A percentile compares a stretch with the other conserved stretches of the same genome.
These are phyloP conservation scores for Hemisphaericaspora nanyangensis DNA, from an alignment of 805 yeast genomes.

Conservation along the genomic window DNA sequence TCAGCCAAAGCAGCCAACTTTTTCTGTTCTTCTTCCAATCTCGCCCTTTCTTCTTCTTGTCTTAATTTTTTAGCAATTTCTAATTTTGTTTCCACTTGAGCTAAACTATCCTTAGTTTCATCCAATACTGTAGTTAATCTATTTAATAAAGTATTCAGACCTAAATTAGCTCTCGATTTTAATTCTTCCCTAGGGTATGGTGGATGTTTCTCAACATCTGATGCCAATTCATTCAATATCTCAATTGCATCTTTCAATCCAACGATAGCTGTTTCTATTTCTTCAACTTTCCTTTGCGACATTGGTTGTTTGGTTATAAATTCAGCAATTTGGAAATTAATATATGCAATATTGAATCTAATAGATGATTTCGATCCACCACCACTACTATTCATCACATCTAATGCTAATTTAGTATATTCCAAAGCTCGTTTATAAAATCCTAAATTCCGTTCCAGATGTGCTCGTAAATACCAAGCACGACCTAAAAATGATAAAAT, in stretches of 20 bases:
- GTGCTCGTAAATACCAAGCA: conserved; percentile 80
- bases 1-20: conserved; percentile 41
- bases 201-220: conserved; percentile 51
- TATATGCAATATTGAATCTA: conserved; percentile 76
- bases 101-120: conserved; percentile 69
- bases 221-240: conserved; percentile 54
- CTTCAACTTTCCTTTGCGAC: conserved; percentile 57
- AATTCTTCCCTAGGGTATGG: conserved; percentile 80
- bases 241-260: conserved; percentile 63
- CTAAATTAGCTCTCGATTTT: conserved; percentile 82
- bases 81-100: conserved; percentile 53
- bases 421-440: conserved; percentile 60
- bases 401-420: conserved; percentile 56
- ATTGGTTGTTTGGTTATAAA: conserved; percentile 58
- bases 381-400: conserved; percentile 18
- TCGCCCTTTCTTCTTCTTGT: conserved; percentile 49
- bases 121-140: conserved; percentile 66
- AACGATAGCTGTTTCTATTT: conserved; percentile 51
- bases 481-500: conserved; percentile 73
- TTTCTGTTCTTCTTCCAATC: conserved; percentile 35
- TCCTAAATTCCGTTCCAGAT: conserved; percentile 59
- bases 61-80: conserved; percentile 68
- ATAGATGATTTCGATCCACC: conserved; percentile 39
- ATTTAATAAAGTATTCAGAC: conserved; percentile 66
- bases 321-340: conserved; percentile 86